Base-by-base conservation (phyloP, 768 basidiomycete species). In the Leccinum disarticulatum region DNA sequence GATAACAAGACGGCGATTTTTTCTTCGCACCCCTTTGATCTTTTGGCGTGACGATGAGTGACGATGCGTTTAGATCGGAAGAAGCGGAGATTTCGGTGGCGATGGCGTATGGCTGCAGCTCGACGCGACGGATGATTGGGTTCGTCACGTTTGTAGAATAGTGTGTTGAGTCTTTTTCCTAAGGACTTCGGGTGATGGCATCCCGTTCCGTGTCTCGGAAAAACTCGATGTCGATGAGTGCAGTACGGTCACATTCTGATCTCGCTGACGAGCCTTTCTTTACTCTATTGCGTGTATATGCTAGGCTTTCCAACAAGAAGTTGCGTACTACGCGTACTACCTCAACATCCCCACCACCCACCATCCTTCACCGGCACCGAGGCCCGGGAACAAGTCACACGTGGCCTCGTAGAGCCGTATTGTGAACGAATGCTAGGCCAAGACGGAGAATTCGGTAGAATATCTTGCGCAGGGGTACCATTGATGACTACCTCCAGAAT, bases 121-220 rank as follows among this genome's bases (percentile, higher is more conserved):
- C 43, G 97, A 99, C 75, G 88, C 92, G 8, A 77, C 84, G 0
- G 95, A 98, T 74, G 93, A 94, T 67, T 93, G 95, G 81, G 87
- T 98, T 56, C 85, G 97, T 48, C 93, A 96, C 67, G 96, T 98
- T 70, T 89, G 93, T 49, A 97, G 96, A 76, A 90, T 96, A 56
- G 95, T 95, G 73, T 75, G 90, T 80, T 52, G 31, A 31, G 31
- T 54, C 51, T 46, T 52, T 61, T 60, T 31, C 22, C 22, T 22
- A 22, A 31, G 31, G 31, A 31, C 31, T 10, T 31, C 10, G 31
- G 30, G 31, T 31, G 31, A 10, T 31, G 10, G 31, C 31, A 31
- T 31, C 47, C 58, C 58, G 50, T 67, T 65, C 61, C 64, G 61
- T 53, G 64, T 52, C 43, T 59, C 62, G 61, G 33, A 66, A 62